Evolutionary conservation across 2,329 filamentous ascomycete genomes (phyloP).

Genomic region (Podosphaera leucotricha): DNA sequence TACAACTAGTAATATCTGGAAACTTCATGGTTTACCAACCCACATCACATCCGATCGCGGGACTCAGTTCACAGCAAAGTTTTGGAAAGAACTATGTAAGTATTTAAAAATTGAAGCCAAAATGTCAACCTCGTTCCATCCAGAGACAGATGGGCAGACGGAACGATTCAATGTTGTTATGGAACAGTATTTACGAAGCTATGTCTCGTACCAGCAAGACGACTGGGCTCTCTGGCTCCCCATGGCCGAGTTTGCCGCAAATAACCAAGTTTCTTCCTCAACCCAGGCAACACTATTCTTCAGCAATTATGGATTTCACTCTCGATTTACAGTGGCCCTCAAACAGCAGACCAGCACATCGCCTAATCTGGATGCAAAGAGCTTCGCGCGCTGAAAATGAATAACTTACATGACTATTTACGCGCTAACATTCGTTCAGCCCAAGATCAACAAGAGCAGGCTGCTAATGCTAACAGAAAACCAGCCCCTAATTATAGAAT

Average conservation of each 20-base stretch:
- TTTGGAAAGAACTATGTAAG: background rate
- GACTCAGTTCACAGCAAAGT: background rate
- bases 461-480: background rate
- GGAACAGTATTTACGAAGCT: conserved; percentile 1
- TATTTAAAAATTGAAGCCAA: background rate
- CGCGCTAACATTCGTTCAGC: background rate
- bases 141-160: conserved; percentile 1
- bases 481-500: background rate
- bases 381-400: background rate
- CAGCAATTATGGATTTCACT: background rate
- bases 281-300: background rate
- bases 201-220: conserved; percentile 3
- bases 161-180: conserved; percentile 2
- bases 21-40: background rate
- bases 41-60: background rate
- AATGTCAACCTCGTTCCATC: conserved; percentile 3
- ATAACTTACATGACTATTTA: background rate
- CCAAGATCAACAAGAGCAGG: too few relatives aligned
- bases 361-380: background rate
- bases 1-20: background rate
- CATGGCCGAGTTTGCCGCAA: conserved; percentile 2
- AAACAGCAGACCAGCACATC: background rate
- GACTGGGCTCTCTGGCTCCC: conserved; percentile 1
- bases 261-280: background rate
- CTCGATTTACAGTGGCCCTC: background rate